Conservation (phyloP, 106 monocot species). For the Agapanthus africanus region DNA sequence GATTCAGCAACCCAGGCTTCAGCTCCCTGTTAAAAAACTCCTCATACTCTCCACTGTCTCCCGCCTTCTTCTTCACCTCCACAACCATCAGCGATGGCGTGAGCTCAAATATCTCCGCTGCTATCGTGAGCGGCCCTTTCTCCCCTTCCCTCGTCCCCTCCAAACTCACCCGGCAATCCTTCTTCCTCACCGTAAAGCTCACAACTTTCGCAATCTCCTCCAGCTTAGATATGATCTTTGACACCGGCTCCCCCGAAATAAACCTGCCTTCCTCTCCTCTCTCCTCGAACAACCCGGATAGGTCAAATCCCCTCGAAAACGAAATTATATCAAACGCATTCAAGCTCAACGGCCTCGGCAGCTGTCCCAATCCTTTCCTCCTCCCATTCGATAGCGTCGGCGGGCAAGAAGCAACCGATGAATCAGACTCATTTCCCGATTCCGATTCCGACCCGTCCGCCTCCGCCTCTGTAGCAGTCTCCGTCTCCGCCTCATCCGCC, state of each 20-base stretch:
- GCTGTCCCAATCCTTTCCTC: neutral
- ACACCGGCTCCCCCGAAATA: constrained; percentile 10
- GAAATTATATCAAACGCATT: constrained; percentile 22
- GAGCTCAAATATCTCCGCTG: constrained; percentile 18
- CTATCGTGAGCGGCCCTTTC: constrained; percentile 15
- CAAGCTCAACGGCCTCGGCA: constrained; percentile 14
- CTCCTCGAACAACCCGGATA: constrained; percentile 10
- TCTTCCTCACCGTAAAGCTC: constrained; percentile 17
- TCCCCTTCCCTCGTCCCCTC: constrained; percentile 20
- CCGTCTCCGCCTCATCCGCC: neutral
- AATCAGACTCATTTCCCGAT: constrained; percentile 47
- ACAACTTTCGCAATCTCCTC: constrained; percentile 12
- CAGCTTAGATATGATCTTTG: constrained; percentile 11
- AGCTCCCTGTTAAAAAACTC: constrained; percentile 24
- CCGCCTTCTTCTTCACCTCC: constrained; percentile 13
- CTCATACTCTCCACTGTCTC: constrained; percentile 35
- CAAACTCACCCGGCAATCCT: constrained; percentile 15
- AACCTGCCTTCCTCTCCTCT: constrained; percentile 11
- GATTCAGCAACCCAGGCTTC: neutral
- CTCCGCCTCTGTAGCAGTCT: neutral
- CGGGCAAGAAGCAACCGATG: constrained; percentile 43
- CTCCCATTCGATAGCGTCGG: neutral
- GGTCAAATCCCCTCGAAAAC: constrained; percentile 5
- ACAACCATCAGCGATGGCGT: constrained; percentile 11
- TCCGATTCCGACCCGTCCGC: constrained; percentile 6